phyloP scores from a whole-genome alignment of 768 basidiomycete species.

The Leucosporidium scottii region DNA sequence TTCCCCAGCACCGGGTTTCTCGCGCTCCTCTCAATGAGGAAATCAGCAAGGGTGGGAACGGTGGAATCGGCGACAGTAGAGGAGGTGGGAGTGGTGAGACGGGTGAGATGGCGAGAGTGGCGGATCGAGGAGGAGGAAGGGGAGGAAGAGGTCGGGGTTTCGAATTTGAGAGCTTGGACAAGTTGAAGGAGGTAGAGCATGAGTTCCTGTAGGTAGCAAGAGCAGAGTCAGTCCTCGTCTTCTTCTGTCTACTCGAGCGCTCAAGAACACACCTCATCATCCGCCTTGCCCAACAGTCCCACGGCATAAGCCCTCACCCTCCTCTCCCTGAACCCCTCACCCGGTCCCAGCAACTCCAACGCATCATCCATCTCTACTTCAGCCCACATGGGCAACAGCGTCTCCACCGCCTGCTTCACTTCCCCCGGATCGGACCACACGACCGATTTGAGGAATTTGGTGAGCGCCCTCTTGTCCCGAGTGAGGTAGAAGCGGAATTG shows the following conservation, averaged over 20 bases:
- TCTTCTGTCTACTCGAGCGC: background rate
- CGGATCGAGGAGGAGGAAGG: conserved; percentile 24
- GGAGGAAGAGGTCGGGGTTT: conserved; percentile 55
- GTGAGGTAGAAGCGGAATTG: conserved; percentile 97
- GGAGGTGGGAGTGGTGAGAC: background rate
- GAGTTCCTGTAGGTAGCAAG: conserved; percentile 60
- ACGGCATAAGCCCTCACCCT: conserved; percentile 92
- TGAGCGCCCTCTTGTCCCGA: conserved; percentile 83
- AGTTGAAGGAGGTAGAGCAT: conserved; percentile 87
- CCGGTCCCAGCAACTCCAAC: conserved; percentile 83
- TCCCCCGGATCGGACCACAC: conserved; percentile 95
- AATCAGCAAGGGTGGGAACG: conserved; percentile 77
- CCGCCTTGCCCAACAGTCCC: conserved; percentile 76
- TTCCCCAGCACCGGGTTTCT: conserved; percentile 79
- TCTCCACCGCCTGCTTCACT: conserved; percentile 96
- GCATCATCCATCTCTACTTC: conserved; percentile 97
- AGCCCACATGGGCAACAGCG: conserved; percentile 89
- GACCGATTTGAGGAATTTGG: conserved; percentile 95
- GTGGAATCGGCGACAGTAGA: conserved; percentile 49
- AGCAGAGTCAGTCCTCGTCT: conserved; percentile 1
- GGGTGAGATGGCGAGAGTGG: conserved; percentile 8
- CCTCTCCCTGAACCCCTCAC: conserved; percentile 60
- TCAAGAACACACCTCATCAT: conserved; percentile 68
- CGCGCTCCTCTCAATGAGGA: conserved; percentile 77
- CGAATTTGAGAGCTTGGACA: conserved; percentile 96